Evolutionary conservation across 345 rosid genomes (phyloP), one percentile per base, ranked within the genome.

Genomic region (Raphanus raphanistrum): DNA sequence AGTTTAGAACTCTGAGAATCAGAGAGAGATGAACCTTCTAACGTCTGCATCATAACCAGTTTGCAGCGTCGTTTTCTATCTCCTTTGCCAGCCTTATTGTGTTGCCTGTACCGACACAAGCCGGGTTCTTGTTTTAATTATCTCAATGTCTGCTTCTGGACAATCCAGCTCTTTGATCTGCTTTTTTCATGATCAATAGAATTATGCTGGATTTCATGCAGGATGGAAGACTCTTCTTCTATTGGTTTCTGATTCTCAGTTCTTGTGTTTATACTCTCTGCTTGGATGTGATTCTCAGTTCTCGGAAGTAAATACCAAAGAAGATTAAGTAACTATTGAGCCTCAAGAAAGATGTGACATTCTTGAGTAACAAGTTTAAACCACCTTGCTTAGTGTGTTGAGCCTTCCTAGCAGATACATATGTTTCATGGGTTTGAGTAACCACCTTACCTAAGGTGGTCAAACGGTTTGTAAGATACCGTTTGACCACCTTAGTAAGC

Each of bases 51-150:
- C 85, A 25, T 54, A 95, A 95, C 98, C 98, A 95, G 59, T 80
- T 83, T 33, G 90, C 97, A 6, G 99, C 89, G 84, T 92, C 98
- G 2, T 76, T 71, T 72, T 90, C 90, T 1, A 95, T 83, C 85
- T 86, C 88, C 80, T 83, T 89, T 0, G 90, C 96, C 79, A 95
- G 79, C 71, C 76, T 90, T 29, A 90, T 79, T 2, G 90, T 80
- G 73, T 82, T 87, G 85, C 84, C 77, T 78, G 87, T 66, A 66
- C 81, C 76, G 65, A 87, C 55, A 48, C 66, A 41, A 41, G 13
- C 25, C 41, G 0, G 90, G 76, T 59, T 86, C 89, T 76, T 88
- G 85, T 88, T 92, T 70, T 92, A 92, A 58, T 89, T 92, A 8
- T 92, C 87, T 36, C n/a, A n/a, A n/a, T n/a, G n/a, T 80, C 32